Evolutionary conservation across 305 asterid genomes (phyloP), one percentile per base, ranked within the genome.

Genomic region (Rubia peregrina): DNA sequence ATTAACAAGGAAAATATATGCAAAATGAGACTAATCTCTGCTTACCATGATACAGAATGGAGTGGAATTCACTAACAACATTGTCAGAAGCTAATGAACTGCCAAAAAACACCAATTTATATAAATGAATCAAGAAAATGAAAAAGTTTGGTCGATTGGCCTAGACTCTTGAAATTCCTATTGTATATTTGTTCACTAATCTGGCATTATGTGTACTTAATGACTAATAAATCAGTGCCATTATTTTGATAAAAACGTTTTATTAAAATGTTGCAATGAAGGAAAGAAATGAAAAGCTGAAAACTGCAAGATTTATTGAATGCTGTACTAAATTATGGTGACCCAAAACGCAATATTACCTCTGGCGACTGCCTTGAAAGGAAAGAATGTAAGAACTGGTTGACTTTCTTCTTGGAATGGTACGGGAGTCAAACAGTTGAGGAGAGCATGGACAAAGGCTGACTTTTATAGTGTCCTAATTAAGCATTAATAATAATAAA

Each of bases 1-100:
- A 16, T 7, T 9, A 12, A 60, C 21, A 30, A 33, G 4, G 7
- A 10, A 7, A 30, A 30, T 30, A 3, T 26, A 12, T 12, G 43
- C 66, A 14, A 61, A 12, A 61, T 33, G 21, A 30, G 43, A 61
- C 7, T 33, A 17, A 16, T 36, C 0, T 36, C 9, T 36, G 3
- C 76, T 75, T 22, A 79, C 82, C 82, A 75, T 75, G 59, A 65
- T 43, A 43, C 9, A 44, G 63, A 64, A 71, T 66, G 73, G 53
- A 21, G 67, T 73, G 56, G 67, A 67, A 48, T 11, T 17, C 57
- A n/a, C 33, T 64, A 71, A 14, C 71, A 71, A 41, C 57, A 61
- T 61, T 13, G 65, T 61, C 44, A 53, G 9, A 21, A 64, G 49
- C 9, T n/a, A 67, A 24, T 46, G 60, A 67, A 66, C 79, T 17